These are phyloP conservation scores for Fraxinus greggii DNA, from an alignment of 305 asterid species.

Conservation along the genomic window DNA sequence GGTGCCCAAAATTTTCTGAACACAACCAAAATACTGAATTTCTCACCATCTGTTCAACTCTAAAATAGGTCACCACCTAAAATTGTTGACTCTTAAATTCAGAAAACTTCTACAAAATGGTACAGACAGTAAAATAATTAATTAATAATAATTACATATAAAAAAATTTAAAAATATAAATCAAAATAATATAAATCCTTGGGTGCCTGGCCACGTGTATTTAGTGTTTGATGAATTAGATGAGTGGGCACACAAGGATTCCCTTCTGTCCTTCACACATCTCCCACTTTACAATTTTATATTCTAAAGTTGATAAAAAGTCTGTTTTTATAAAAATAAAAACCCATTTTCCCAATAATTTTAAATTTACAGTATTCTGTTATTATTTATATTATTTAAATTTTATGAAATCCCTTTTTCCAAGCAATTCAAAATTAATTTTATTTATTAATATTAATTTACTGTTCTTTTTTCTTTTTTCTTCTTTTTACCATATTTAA, in stretches of 20 bases:
- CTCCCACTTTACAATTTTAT: conserved; percentile 18
- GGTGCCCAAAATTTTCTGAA: not conserved
- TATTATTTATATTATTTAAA: not conserved
- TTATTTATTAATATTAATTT: not conserved
- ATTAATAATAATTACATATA: not conserved
- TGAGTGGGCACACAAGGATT: conserved; percentile 30
- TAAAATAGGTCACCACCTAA: conserved; percentile 1
- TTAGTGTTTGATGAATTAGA: conserved; percentile 1
- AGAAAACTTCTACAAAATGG: not conserved
- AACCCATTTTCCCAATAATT: not conserved
- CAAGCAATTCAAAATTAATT: not conserved
- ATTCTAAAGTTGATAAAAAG: not conserved
- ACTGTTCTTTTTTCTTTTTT: not conserved
- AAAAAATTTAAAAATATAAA: not conserved
- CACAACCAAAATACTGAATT: not conserved
- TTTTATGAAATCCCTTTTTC: not conserved
- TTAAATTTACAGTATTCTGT: not conserved
- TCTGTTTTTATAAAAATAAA: not conserved
- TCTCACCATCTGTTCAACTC: not conserved
- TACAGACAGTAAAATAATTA: not conserved
- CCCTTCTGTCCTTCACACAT: conserved; percentile 26
- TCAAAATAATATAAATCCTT: not conserved
- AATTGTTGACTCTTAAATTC: conserved; percentile 11
- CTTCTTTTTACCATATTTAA: not conserved
- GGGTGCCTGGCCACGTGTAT: not conserved